These are phyloP conservation scores for Hammondia hammondi DNA, from an alignment of 169 alveolate genomes.

Conservation along the genomic window DNA sequence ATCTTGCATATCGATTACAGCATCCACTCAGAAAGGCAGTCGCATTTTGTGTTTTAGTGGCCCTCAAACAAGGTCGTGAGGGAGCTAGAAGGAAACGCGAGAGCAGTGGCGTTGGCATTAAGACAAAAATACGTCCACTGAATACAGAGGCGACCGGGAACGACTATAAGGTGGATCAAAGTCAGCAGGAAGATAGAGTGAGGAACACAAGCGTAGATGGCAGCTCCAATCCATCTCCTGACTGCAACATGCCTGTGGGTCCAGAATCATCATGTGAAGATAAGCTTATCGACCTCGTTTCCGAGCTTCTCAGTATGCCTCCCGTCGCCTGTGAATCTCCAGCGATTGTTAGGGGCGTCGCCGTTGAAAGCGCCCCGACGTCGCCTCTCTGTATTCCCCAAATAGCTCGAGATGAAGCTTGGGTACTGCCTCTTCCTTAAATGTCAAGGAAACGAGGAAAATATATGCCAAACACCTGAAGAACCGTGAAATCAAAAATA, in stretches of 20 bases:
- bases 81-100: not conserved
- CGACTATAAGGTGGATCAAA: not conserved
- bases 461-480: no score
- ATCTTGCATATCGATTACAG: not conserved
- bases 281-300: not conserved
- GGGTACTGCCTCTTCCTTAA: constrained; percentile 31
- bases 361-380: constrained; percentile 29
- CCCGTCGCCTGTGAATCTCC: constrained; percentile 29
- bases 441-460: no score
- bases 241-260: not conserved
- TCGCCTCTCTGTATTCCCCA: constrained; percentile 35
- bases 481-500: no score
- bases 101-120: not conserved
- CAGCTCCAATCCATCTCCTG: not conserved
- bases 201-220: not conserved
- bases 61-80: constrained; percentile 1
- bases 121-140: not conserved
- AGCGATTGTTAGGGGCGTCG: constrained; percentile 16
- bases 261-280: not conserved
- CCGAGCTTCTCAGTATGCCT: constrained; percentile 14
- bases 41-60: constrained; percentile 26
- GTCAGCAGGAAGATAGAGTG: not conserved
- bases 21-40: constrained; percentile 34
- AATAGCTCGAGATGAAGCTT: constrained; percentile 28
- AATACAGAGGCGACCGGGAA: not conserved